phyloP scores from a whole-genome alignment of 208 protist genomes.

The Trypanosoma scelopori region DNA sequence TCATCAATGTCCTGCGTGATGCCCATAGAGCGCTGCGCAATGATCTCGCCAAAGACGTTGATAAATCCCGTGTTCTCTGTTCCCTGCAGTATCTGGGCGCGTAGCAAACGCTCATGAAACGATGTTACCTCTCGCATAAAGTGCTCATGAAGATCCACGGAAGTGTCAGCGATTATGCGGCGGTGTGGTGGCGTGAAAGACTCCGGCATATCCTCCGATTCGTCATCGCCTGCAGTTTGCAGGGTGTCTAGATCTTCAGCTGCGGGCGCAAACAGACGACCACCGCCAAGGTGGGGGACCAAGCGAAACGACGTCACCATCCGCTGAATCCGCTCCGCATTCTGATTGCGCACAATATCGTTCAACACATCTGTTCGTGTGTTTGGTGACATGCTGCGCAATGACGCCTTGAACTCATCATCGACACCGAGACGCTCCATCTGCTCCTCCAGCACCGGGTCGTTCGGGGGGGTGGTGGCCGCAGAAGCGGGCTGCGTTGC shows the following conservation, averaged over 20 bases:
- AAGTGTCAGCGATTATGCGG: too few relatives aligned
- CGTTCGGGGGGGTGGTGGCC: conserved; percentile 7
- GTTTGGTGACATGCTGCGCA: conserved; percentile 71
- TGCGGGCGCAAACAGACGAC: neutral
- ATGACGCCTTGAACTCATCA: conserved; percentile 64
- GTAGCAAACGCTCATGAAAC: neutral
- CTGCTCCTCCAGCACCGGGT: conserved; percentile 54
- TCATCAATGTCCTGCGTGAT: conserved; percentile 72
- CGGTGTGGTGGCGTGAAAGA: neutral
- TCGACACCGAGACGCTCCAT: conserved; percentile 50
- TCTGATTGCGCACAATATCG: conserved; percentile 65
- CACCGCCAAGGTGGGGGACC: neutral
- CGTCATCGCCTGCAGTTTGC: conserved; percentile 2
- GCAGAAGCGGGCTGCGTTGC: neutral
- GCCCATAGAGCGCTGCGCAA: conserved; percentile 55
- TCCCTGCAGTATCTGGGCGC: neutral
- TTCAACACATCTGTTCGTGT: conserved; percentile 70
- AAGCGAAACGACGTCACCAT: conserved; percentile 10
- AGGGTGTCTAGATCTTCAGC: conserved; percentile 2
- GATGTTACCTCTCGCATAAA: neutral
- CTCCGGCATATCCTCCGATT: conserved; percentile 9
- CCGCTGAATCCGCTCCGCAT: conserved; percentile 2
- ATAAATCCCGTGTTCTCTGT: neutral
- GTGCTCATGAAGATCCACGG: neutral
- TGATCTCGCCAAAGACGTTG: conserved; percentile 35